phyloP scores from a whole-genome alignment of 2,329 filamentous ascomycete species.

The Exophiala mesophila region DNA sequence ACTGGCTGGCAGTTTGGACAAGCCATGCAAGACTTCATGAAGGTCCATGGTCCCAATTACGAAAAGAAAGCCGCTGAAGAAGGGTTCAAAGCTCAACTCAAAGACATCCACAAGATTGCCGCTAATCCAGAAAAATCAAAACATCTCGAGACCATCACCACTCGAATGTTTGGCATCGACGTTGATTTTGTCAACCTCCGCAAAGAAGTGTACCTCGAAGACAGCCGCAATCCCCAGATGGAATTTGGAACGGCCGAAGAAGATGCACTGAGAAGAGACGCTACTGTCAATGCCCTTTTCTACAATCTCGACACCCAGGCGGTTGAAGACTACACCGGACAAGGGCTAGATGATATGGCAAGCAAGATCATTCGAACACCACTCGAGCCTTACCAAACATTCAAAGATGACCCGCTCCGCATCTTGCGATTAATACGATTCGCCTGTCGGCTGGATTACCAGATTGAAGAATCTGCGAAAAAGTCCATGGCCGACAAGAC shows the following conservation, averaged over 20 bases:
- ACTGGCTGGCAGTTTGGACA: slow-evolving; percentile 45
- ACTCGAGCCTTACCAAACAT: slow-evolving; percentile 81
- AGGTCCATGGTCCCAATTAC: slow-evolving; percentile 39
- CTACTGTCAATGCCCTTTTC: slow-evolving; percentile 92
- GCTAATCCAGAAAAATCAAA: slow-evolving; percentile 96
- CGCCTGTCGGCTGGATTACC: slow-evolving; percentile 75
- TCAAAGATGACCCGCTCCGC: slow-evolving; percentile 86
- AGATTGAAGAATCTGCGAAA: slow-evolving; percentile 66
- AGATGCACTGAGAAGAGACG: slow-evolving; percentile 83
- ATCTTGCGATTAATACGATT: slow-evolving; percentile 86
- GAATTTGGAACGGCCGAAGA: slow-evolving; percentile 90
- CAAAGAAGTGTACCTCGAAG: slow-evolving; percentile 84
- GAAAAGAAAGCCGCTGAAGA: slow-evolving; percentile 37
- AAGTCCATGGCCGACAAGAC: slow-evolving; percentile 69
- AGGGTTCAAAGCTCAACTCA: slow-evolving; percentile 42
- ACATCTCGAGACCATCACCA: slow-evolving; percentile 87
- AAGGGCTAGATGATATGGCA: slow-evolving; percentile 67
- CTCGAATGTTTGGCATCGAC: slow-evolving; percentile 77
- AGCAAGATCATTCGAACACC: slow-evolving; percentile 74
- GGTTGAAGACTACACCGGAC: slow-evolving; percentile 78
- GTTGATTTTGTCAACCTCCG: slow-evolving; percentile 92
- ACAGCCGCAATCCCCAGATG: slow-evolving; percentile 84
- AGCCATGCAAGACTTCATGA: slow-evolving; percentile 39
- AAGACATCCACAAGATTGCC: slow-evolving; percentile 77
- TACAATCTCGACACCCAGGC: slow-evolving; percentile 78